Base-by-base conservation (phyloP, 176 grass and related monocot species). In the Musa itinerans region DNA sequence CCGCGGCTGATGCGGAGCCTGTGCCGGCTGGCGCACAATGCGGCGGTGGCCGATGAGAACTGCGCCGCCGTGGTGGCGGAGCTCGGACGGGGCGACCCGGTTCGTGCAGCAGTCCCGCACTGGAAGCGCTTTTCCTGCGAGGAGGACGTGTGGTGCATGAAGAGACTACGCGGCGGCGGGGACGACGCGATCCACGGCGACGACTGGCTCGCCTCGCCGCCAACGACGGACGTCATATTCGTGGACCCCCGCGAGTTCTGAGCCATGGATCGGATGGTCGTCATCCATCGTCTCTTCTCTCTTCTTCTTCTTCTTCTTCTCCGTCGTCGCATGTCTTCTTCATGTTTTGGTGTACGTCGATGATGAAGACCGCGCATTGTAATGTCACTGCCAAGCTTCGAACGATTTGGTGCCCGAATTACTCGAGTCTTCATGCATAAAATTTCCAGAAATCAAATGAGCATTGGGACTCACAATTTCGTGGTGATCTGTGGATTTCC, bases 91-190 rank as follows among this genome's bases (percentile, higher is more conserved):
- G 69, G 69, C 8, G 90, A 92, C 76, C 90, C 86, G 3, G 86
- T 56, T 13, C 82, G 84, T 14, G 69, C 73, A 8, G 86, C 79
- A 11, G 53, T 92, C 24, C 90, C 90, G 1, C 65, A 71, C 48
- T 92, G 86, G 90, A 77, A 77, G 43, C 78, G 84, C 25, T 92
- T 92, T 86, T 92, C 86, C 64, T 89, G 79, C 82, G 82, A 89
- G n/a, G 86, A 92, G 79, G 90, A 92, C 74, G 77, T 92, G 23
- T 92, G 84, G 86, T 89, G 90, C 84, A 92, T 92, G 79, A 92
- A 89, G 77, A 83, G 65, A 10, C 69, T 92, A 68, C 2, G 1
- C 48, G 54, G 24, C 4, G 23, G 10, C 7, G 11, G 2, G 52
- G 78, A 74, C 78, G 72, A 75, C 52, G 34, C 4, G 34, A 43